Base-by-base conservation (phyloP, 2,329 filamentous ascomycete genomes). In the Diaporthe helianthi region DNA sequence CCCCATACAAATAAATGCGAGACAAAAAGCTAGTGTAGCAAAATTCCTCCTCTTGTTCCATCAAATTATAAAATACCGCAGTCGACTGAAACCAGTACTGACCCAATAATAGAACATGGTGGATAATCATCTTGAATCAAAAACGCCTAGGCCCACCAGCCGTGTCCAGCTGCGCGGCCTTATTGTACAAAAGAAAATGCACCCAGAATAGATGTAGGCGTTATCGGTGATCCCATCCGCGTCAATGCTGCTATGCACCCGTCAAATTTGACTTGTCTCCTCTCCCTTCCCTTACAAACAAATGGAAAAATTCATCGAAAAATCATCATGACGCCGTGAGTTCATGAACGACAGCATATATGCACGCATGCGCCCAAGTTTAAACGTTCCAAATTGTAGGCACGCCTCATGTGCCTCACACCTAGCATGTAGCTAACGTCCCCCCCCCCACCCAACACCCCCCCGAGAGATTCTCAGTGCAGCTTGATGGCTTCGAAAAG, bases 401-500 rank as follows among this genome's bases (percentile, higher is more conserved):
- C 38, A 31, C 38, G 12, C 9, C 55, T 5, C 15, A 33, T 36
- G 26, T 49, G 29, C 41, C 41, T 54, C 26, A 7, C 24, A 26
- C 36, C 12, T 46, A 44, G 24, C 24, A 47, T 31, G 47, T 65
- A 55, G 29, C 38, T 7, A 31, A 19, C 6, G 22, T 26, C 29
- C 51, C 53, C 17, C 64, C 60, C 69, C 49, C 44, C n/a, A n/a
- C n/a, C n/a, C n/a, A n/a, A n/a, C n/a, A n/a, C n/a, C 13, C 29
- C 12, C 19, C 12, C 12, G 6, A 17, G 13, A 2, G 7, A n/a
- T 49, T 24, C 8, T 63, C 19, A 63, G 58, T 70, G 72, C 51
- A 74, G 33, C 52, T 73, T 86, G 72, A 86, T 81, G 5, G 87
- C 86, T 29, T 83, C 84, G 76, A 90, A 90, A 36, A 89, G 77